phyloP scores from a whole-genome alignment of 2,329 filamentous ascomycete genomes.

The Alternaria sp. region DNA sequence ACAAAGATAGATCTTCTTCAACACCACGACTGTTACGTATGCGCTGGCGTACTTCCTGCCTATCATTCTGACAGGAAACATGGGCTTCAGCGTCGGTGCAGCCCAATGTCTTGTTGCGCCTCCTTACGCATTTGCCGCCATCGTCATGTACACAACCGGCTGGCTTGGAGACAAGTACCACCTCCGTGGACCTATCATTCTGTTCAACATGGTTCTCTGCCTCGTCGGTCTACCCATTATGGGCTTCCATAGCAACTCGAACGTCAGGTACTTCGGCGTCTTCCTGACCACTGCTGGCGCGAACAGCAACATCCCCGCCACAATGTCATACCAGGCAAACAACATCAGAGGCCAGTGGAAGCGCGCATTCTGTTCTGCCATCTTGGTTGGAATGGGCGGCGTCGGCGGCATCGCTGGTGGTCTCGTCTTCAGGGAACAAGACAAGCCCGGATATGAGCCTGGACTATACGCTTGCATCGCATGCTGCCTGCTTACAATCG shows the following conservation, averaged over 20 bases:
- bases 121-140: constrained; percentile 47
- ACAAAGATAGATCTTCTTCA: constrained; percentile 58
- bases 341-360: constrained; percentile 92
- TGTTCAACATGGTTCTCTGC: constrained; percentile 62
- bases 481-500: constrained; percentile 47
- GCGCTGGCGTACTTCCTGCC: constrained; percentile 81
- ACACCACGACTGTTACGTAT: constrained; percentile 76
- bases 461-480: constrained; percentile 52
- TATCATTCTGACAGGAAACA: constrained; percentile 69
- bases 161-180: constrained; percentile 73
- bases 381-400: constrained; percentile 77
- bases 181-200: constrained; percentile 60
- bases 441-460: constrained; percentile 47
- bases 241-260: constrained; percentile 67
- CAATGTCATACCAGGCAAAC: constrained; percentile 84
- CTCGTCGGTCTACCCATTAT: constrained; percentile 76
- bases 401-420: constrained; percentile 80
- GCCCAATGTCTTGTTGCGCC: constrained; percentile 74
- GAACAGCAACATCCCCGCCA: constrained; percentile 78
- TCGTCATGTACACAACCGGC: constrained; percentile 60
- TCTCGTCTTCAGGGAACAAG: constrained; percentile 69
- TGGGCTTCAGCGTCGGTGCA: constrained; percentile 70
- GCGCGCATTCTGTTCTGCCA: constrained; percentile 78
- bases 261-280: constrained; percentile 74
- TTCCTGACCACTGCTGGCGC: constrained; percentile 79